Base-by-base conservation (phyloP, 2,329 filamentous ascomycete species). In the Sarocladium brachiariae region DNA sequence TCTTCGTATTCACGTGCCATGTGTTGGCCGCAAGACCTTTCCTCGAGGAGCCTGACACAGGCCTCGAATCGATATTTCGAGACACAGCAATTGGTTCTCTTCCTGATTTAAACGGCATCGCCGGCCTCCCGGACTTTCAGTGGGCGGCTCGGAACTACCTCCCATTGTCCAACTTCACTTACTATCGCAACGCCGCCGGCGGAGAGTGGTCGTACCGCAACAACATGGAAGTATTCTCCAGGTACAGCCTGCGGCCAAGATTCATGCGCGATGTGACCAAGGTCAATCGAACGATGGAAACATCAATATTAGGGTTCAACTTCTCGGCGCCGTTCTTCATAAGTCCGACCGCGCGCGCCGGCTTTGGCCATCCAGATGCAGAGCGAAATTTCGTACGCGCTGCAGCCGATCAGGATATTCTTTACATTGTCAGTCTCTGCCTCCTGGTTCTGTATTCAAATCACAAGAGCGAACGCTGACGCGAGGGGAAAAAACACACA, bases 181-280 rank as follows among this genome's bases (percentile, higher is more conserved):
- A 78, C 62, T 80, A 80, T 63, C 72, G 75, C 52, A 77, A 76
- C 55, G 76, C 75, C 18, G 76, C 75, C 3, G 75, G 69, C 3
- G 77, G 75, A 53, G 77, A 80, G 63, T 80, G 72, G 70, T 71
- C 70, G 1, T 79, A 78, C 63, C 69, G 76, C 46, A 78, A 78
- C 61, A 80, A 80, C 62, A 67, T 80, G 5, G 77, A 81, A 61
- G 68, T 73, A 24, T 80, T 70, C 61, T 64, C 68, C 53, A 70
- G 74, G 13, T 76, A 74, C 57, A 65, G 65, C 46, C 64, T 79
- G 37, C 68, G 71, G 47, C 74, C 76, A 8, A 67, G 74, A 49
- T 67, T 72, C 21, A 64, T 80, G 62, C 62, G 70, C n/a, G 76
- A 79, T 56, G 70, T 80, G 52, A 72, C 68, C 31, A 63, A 66